Percentiles rank a stretch among this genome's conserved stretches.
Conservation (phyloP, 2,329 filamentous ascomycete genomes). For the Hansfordia pulvinata region DNA sequence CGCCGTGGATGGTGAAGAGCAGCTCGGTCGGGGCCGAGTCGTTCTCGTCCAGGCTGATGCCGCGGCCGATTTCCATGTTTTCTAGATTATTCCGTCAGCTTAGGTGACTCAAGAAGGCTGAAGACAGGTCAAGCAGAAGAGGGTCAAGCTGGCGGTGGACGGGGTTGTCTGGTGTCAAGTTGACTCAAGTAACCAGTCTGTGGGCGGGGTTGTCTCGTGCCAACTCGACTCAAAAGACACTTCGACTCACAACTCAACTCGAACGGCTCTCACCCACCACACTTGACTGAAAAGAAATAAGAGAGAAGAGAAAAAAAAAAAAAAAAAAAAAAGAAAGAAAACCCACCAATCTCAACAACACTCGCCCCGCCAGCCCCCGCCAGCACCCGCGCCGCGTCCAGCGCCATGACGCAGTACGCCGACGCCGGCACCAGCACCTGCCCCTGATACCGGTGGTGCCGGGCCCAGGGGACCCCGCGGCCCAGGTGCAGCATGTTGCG, state of each 20-base stretch:
- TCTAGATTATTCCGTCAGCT: neutral
- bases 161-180: too few species aligned
- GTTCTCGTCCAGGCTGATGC: neutral
- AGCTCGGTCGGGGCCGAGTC: too few species aligned
- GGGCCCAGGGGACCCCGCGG: constrained; percentile 8
- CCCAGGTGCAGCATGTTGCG: constrained; percentile 10
- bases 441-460: constrained; percentile 9
- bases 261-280: neutral
- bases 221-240: too few species aligned
- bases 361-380: neutral
- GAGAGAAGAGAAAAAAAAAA: constrained; percentile 4
- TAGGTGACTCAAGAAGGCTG: neutral
- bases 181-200: too few species aligned
- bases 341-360: constrained; percentile 8
- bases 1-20: too few species aligned
- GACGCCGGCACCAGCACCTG: constrained; percentile 10
- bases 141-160: too few species aligned
- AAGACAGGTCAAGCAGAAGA: too few species aligned
- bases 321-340: constrained; percentile 5
- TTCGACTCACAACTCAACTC: neutral
- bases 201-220: too few species aligned
- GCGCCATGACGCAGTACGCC: constrained; percentile 8
- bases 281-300: constrained; percentile 4
- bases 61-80: neutral
- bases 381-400: constrained; percentile 8